Percentiles rank a stretch among this genome's conserved stretches.
phyloP scores from a whole-genome alignment of 2,329 filamentous ascomycete genomes.

The Phialophora macrospora region DNA sequence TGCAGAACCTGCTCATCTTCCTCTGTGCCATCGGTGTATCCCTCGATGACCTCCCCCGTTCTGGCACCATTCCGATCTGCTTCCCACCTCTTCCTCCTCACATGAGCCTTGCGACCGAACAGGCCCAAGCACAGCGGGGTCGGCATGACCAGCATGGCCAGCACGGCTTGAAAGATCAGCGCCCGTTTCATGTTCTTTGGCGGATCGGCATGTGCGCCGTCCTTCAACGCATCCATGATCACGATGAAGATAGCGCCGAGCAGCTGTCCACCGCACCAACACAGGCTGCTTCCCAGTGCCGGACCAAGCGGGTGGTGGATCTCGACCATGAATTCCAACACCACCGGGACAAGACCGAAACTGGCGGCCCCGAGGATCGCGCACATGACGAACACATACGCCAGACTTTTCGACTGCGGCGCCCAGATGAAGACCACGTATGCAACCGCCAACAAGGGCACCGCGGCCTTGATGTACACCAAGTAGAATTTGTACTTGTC shows the following conservation, averaged over 20 bases:
- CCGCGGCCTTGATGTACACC: slow-evolving; percentile 70
- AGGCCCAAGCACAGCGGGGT: slow-evolving; percentile 71
- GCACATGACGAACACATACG: slow-evolving; percentile 69
- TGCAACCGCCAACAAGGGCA: slow-evolving; percentile 72
- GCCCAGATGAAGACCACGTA: slow-evolving; percentile 86
- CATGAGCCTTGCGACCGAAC: slow-evolving; percentile 60
- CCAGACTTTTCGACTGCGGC: slow-evolving; percentile 64
- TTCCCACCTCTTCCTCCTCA: slow-evolving; percentile 49
- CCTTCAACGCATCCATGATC: slow-evolving; percentile 73
- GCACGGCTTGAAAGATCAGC: slow-evolving; percentile 77
- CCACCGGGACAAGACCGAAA: slow-evolving; percentile 81
- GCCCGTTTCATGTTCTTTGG: slow-evolving; percentile 74
- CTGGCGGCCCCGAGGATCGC: slow-evolving; percentile 76
- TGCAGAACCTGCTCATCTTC: slow-evolving; percentile 5
- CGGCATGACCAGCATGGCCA: slow-evolving; percentile 69
- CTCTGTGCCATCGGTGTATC: slow-evolving; percentile 14
- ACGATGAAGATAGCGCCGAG: slow-evolving; percentile 85
- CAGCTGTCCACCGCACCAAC: slow-evolving; percentile 86
- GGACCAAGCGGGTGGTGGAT: slow-evolving; percentile 85
- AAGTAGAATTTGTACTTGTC: slow-evolving; percentile 85
- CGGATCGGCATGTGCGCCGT: slow-evolving; percentile 58
- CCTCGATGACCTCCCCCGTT: slow-evolving; percentile 14
- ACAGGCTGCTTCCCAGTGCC: slow-evolving; percentile 80
- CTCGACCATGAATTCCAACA: slow-evolving; percentile 84
- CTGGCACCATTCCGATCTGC: slow-evolving; percentile 44